Percentiles rank a stretch among this genome's conserved stretches.
Conservation (phyloP, 768 basidiomycete genomes). For the Amanita pallidorosea region DNA sequence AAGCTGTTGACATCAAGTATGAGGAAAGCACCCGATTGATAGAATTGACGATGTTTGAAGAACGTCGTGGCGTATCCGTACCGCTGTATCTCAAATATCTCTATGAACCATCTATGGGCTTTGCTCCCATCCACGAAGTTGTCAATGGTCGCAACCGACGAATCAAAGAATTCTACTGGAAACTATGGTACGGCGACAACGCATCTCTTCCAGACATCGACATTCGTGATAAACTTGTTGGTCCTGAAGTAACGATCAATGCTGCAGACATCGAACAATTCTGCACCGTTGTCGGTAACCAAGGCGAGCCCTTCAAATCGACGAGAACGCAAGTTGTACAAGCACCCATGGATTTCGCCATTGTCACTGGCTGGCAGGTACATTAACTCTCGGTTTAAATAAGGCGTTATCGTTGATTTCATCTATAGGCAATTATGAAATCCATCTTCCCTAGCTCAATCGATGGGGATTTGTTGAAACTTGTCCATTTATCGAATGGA, state of each 20-base stretch:
- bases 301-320: constrained; percentile 82
- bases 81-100: constrained; percentile 75
- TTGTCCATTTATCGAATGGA: constrained; percentile 95
- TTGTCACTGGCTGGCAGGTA: constrained; percentile 98
- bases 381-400: constrained; percentile 13
- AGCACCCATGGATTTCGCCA: constrained; percentile 98
- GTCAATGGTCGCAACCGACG: constrained; percentile 72
- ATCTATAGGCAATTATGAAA: constrained; percentile 88
- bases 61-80: constrained; percentile 64
- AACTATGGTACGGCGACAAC: constrained; percentile 91
- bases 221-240: constrained; percentile 73
- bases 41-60: constrained; percentile 71
- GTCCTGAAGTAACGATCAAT: constrained; percentile 77
- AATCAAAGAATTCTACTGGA: constrained; percentile 99
- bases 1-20: constrained; percentile 70
- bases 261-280: constrained; percentile 75
- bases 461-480: constrained; percentile 90
- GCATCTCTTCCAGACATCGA: constrained; percentile 68
- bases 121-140: constrained; percentile 88
- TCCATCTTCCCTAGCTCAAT: constrained; percentile 89
- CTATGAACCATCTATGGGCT: constrained; percentile 84
- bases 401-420: constrained; percentile 5
- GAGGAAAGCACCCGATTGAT: constrained; percentile 43
- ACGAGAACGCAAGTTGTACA: constrained; percentile 58
- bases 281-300: constrained; percentile 89